phyloP scores from a whole-genome alignment of 2,329 filamentous ascomycete species.

The Talaromyces piceae region DNA sequence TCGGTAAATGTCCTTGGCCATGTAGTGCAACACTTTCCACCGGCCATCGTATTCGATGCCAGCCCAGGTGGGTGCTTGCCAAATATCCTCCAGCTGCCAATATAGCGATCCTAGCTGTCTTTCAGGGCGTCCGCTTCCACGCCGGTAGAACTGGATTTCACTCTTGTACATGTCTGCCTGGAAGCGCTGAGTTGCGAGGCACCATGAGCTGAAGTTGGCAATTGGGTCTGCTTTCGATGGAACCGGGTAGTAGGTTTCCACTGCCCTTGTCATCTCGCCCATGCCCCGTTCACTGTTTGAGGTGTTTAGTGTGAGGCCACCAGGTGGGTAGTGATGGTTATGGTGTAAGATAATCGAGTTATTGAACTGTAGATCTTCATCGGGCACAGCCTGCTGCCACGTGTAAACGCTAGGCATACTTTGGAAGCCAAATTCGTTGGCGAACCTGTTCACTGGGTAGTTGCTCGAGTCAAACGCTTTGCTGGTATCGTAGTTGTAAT shows the following conservation, averaged over 20 bases:
- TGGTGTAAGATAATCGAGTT: constrained; percentile 48
- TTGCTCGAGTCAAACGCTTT: constrained; percentile 48
- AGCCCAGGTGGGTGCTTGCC: constrained; percentile 58
- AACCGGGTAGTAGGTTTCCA: constrained; percentile 49
- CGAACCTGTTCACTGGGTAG: constrained; percentile 54
- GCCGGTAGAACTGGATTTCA: constrained; percentile 55
- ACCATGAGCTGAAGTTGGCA: constrained; percentile 57
- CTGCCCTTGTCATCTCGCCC: constrained; percentile 53
- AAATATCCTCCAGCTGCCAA: constrained; percentile 60
- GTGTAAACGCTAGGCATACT: constrained; percentile 55
- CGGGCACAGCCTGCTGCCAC: constrained; percentile 48
- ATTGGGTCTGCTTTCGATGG: constrained; percentile 47
- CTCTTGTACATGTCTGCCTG: constrained; percentile 56
- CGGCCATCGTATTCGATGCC: constrained; percentile 56
- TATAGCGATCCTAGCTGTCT: constrained; percentile 54
- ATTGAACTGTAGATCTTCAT: constrained; percentile 51
- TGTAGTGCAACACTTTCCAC: constrained; percentile 57
- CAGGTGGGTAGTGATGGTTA: constrained; percentile 53
- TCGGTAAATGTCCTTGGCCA: constrained; percentile 51
- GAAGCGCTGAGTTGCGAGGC: constrained; percentile 55
- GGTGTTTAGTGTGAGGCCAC: constrained; percentile 40
- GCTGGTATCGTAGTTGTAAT: constrained; percentile 51
- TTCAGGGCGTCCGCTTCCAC: constrained; percentile 51
- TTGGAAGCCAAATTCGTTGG: constrained; percentile 58
- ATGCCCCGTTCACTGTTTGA: constrained; percentile 26